Conservation (phyloP, 1,284 basidiomycete species). For the Austroboletus novae-zelandiae region DNA sequence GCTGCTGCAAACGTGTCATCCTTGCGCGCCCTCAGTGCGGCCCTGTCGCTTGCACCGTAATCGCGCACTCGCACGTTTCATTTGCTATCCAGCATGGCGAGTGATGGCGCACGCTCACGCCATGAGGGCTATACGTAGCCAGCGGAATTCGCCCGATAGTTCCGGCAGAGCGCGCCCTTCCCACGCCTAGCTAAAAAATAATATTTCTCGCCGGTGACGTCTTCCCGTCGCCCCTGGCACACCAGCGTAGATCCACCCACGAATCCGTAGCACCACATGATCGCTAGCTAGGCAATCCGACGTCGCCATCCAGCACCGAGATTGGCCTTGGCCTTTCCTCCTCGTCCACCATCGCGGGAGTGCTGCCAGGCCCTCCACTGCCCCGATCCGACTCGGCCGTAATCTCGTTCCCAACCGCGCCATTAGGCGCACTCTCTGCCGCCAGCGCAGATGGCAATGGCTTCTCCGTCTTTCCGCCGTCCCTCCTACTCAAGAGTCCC, state of each 20-base stretch:
- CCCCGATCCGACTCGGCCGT: slow-evolving; percentile 17
- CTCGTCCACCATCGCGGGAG: slow-evolving; percentile 8
- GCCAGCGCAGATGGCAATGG: slow-evolving; percentile 23
- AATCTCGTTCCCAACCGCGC: slow-evolving; percentile 8
- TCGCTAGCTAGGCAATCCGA: slow-evolving; percentile 8
- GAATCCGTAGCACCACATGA: slow-evolving; percentile 11
- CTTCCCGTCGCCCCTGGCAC: background rate
- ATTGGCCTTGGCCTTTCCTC: slow-evolving; percentile 9
- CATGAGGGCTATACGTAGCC: background rate
- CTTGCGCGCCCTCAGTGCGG: background rate
- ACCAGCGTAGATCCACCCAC: slow-evolving; percentile 19
- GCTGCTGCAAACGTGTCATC: background rate
- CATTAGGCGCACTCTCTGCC: background rate
- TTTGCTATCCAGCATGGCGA: too few species aligned
- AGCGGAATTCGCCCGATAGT: background rate
- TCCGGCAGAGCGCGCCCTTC: background rate
- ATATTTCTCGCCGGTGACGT: background rate
- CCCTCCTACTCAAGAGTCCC: slow-evolving; percentile 30
- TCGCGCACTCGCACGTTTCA: background rate
- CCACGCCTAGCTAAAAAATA: background rate
- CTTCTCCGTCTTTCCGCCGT: slow-evolving; percentile 28
- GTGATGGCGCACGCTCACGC: too few species aligned
- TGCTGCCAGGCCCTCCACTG: slow-evolving; percentile 15
- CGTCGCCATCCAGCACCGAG: slow-evolving; percentile 10
- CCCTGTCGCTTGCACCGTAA: background rate